phyloP scores from a whole-genome alignment of 139 green algal species.

The Coelastrella sp. region DNA sequence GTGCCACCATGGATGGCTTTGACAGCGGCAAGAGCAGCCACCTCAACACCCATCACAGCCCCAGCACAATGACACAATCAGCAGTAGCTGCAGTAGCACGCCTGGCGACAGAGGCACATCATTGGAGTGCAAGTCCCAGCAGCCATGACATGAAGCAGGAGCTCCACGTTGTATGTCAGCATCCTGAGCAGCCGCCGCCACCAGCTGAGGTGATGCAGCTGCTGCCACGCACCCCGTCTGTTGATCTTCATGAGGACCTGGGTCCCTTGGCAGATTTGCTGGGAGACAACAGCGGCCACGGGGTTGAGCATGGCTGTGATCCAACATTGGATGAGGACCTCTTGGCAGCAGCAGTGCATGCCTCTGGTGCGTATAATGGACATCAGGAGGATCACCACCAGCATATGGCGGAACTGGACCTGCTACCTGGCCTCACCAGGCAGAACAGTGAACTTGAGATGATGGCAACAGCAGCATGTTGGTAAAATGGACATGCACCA shows the following conservation, averaged over 20 bases:
- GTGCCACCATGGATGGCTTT: not conserved
- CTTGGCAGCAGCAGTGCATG: not conserved
- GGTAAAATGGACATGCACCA: not conserved
- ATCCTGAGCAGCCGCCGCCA: not conserved
- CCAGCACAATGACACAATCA: conserved; percentile 11
- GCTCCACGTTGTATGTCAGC: not conserved
- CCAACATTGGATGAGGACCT: not conserved
- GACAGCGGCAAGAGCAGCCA: conserved; percentile 22
- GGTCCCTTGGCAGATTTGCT: not conserved
- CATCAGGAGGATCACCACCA: not conserved
- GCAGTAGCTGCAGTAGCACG: conserved; percentile 33
- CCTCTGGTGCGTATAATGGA: not conserved
- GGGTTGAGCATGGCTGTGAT: not conserved
- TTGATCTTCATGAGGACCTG: not conserved
- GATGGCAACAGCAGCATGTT: conserved; percentile 23
- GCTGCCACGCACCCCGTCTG: not conserved
- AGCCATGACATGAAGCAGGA: conserved; percentile 14
- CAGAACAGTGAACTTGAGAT: conserved; percentile 33
- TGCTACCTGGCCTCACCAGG: conserved; percentile 3
- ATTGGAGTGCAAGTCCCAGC: conserved; percentile 5
- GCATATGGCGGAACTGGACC: not conserved
- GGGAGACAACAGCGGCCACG: not conserved
- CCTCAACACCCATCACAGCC: not conserved
- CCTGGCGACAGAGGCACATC: not conserved
- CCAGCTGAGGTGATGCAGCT: not conserved